A percentile compares a stretch with the other conserved stretches of the same genome.
phyloP scores from a whole-genome alignment of 2,329 filamentous ascomycete species.

The Davidsoniella virescens region DNA sequence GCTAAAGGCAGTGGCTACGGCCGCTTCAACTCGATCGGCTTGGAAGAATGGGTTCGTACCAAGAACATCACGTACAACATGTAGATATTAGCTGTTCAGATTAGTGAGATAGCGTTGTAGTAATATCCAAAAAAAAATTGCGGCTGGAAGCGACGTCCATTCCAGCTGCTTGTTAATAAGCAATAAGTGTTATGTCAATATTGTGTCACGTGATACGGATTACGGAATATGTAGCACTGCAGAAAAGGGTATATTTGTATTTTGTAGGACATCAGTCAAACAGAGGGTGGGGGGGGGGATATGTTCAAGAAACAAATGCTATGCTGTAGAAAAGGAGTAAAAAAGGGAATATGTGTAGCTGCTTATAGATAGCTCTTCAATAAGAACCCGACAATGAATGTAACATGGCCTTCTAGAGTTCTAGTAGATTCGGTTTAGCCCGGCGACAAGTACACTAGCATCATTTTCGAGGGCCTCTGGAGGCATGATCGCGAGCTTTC shows the following conservation, averaged over 20 bases:
- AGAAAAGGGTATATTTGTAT: background rate
- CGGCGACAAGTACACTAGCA: background rate
- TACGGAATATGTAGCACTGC: background rate
- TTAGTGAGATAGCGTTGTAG: background rate
- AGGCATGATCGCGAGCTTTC: background rate
- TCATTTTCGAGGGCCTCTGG: background rate
- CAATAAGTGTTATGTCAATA: no score
- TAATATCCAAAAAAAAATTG: background rate
- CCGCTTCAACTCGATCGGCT: constrained; percentile 38
- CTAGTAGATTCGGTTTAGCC: no score
- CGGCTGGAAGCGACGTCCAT: constrained; percentile 5
- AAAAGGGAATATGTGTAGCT: background rate
- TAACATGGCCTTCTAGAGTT: no score
- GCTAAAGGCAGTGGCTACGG: constrained; percentile 48
- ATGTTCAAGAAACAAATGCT: no score
- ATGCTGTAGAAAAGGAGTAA: no score
- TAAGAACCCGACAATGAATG: no score
- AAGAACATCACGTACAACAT: constrained; percentile 41
- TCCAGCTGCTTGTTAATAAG: background rate
- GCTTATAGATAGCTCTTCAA: background rate
- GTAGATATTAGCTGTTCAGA: background rate
- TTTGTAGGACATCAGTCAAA: no score
- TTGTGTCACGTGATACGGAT: background rate
- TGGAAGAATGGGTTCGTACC: constrained; percentile 45
- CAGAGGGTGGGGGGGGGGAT: no score